These are phyloP conservation scores for Trypanosoma lewisi DNA, from an alignment of 208 protist genomes.

Conservation along the genomic window DNA sequence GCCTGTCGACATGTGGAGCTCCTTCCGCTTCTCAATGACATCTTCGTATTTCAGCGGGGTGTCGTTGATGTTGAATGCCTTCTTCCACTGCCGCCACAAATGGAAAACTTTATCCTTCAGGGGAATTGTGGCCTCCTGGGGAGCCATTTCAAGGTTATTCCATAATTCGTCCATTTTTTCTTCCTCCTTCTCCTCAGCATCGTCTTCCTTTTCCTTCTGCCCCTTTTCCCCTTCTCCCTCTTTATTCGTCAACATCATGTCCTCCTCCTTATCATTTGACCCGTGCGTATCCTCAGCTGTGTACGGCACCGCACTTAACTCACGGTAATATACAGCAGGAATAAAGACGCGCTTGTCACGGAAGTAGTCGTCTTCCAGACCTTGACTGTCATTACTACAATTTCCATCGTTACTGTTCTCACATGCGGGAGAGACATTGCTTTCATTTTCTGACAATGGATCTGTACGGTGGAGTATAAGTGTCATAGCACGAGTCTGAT, in stretches of 20 bases:
- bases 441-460: no score
- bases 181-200: no score
- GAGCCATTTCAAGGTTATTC: no score
- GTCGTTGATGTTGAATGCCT: background rate
- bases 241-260: no score
- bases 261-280: background rate
- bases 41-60: conserved; percentile 12
- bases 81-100: conserved; percentile 9
- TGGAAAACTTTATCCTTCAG: background rate
- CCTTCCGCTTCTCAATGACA: conserved; percentile 9
- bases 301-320: conserved; percentile 4
- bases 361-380: conserved; percentile 25
- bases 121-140: background rate
- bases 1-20: background rate
- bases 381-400: background rate
- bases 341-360: conserved; percentile 14
- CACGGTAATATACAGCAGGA: conserved; percentile 9
- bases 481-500: no score
- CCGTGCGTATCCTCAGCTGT: background rate
- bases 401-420: background rate
- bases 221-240: no score
- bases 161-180: no score
- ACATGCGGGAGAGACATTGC: background rate
- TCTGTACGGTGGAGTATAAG: no score
- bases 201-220: conserved; percentile 1